These are phyloP conservation scores for Brassica rapa DNA, from an alignment of 345 rosid species.

Conservation along the genomic window DNA sequence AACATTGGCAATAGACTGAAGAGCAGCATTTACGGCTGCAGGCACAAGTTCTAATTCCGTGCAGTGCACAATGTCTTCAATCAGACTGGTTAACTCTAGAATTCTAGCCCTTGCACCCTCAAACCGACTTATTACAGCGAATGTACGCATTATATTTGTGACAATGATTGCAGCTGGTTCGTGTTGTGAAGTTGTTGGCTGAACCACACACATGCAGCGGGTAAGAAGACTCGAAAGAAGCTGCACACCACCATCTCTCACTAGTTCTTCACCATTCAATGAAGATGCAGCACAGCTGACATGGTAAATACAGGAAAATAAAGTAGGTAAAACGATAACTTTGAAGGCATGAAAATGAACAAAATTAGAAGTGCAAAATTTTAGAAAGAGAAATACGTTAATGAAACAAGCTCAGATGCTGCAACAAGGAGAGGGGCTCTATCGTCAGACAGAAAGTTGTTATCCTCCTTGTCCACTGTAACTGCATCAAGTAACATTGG, in stretches of 20 bases:
- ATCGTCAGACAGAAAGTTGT: slow-evolving; percentile 86
- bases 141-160: slow-evolving; percentile 86
- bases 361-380: slow-evolving; percentile 11
- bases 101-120: slow-evolving; percentile 85
- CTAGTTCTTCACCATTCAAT: slow-evolving; percentile 97
- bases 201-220: slow-evolving; percentile 95
- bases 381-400: slow-evolving; percentile 52
- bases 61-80: slow-evolving; percentile 92
- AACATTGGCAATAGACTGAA: slow-evolving; percentile 78
- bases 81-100: slow-evolving; percentile 68
- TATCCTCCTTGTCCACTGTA: slow-evolving; percentile 87
- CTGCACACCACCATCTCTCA: slow-evolving; percentile 92
- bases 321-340: slow-evolving; percentile 10
- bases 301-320: slow-evolving; percentile 11
- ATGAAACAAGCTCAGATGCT: slow-evolving; percentile 95
- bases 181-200: slow-evolving; percentile 85
- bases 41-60: slow-evolving; percentile 92
- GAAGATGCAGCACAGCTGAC: slow-evolving; percentile 93
- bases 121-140: slow-evolving; percentile 85
- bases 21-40: slow-evolving; percentile 92
- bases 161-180: slow-evolving; percentile 95
- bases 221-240: slow-evolving; percentile 87
- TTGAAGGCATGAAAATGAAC: slow-evolving; percentile 21
- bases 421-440: slow-evolving; percentile 96
- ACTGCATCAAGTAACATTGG: slow-evolving; percentile 95